These are phyloP conservation scores for Aspergillus sp. DNA, from an alignment of 2,329 filamentous ascomycete genomes.

Conservation along the genomic window DNA sequence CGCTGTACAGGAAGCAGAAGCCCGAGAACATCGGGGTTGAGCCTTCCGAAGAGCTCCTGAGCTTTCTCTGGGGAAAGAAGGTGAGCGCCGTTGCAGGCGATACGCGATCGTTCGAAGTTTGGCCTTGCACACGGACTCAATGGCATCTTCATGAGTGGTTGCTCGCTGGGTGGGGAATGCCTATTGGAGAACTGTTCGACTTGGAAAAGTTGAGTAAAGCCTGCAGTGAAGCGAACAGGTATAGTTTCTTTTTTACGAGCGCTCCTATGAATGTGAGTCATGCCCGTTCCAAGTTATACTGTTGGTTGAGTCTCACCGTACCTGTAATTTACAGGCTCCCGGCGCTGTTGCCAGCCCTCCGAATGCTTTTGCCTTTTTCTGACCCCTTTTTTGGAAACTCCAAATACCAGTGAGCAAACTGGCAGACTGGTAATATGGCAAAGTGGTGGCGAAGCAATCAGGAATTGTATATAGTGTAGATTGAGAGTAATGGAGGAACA, in stretches of 20 bases:
- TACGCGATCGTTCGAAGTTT: conserved; percentile 55
- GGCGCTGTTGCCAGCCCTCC: conserved; percentile 51
- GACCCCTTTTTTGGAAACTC: background rate
- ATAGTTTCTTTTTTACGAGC: conserved; percentile 54
- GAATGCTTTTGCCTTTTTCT: conserved; percentile 50
- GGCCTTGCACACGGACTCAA: conserved; percentile 33
- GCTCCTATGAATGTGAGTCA: conserved; percentile 47
- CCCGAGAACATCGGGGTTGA: conserved; percentile 47
- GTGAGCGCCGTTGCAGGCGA: conserved; percentile 62
- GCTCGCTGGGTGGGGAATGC: conserved; percentile 53
- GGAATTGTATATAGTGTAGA: too few species aligned
- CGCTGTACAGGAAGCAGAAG: conserved; percentile 33
- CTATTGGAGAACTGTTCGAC: conserved; percentile 50
- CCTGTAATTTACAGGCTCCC: conserved; percentile 34
- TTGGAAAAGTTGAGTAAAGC: conserved; percentile 43
- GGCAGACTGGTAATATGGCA: too few species aligned
- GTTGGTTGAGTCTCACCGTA: background rate
- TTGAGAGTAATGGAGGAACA: too few species aligned
- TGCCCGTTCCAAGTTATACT: too few species aligned
- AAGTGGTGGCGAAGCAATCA: too few species aligned
- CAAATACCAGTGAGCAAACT: too few species aligned
- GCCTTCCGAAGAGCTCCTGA: conserved; percentile 50
- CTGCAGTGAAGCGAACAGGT: conserved; percentile 40
- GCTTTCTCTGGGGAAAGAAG: conserved; percentile 60
- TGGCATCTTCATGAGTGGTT: conserved; percentile 34